phyloP scores from a whole-genome alignment of 148 eudicot genomes.

The Dysphania ambrosioides region DNA sequence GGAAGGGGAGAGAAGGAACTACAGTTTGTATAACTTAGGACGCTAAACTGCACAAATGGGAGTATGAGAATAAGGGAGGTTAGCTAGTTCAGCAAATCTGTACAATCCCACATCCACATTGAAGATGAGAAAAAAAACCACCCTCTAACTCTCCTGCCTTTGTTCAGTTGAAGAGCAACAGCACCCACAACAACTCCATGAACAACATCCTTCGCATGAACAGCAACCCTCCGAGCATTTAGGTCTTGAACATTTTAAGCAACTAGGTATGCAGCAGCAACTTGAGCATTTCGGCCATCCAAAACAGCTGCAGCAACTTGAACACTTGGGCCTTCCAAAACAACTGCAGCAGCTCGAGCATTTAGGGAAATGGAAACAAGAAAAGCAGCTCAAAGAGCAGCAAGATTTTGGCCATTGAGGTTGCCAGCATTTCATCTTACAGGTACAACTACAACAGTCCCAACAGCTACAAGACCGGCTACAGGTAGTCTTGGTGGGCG shows the following conservation, averaged over 20 bases:
- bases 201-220: constrained; percentile 23
- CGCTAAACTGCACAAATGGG: constrained; percentile 28
- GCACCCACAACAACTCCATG: constrained; percentile 30
- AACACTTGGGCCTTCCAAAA: constrained; percentile 12
- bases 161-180: constrained; percentile 20
- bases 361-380: constrained; percentile 37
- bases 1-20: neutral
- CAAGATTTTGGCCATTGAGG: constrained; percentile 42
- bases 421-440: constrained; percentile 37
- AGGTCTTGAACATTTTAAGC: neutral
- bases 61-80: neutral
- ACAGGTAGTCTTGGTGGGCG: constrained; percentile 28
- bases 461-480: constrained; percentile 49
- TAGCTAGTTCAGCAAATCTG: constrained; percentile 22
- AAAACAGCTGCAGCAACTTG: constrained; percentile 30
- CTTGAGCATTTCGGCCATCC: constrained; percentile 31
- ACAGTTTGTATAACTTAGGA: constrained; percentile 12
- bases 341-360: constrained; percentile 32
- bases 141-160: constrained; percentile 17
- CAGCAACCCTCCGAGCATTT: constrained; percentile 20
- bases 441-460: constrained; percentile 42
- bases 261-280: constrained; percentile 14
- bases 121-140: neutral
- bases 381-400: constrained; percentile 31
- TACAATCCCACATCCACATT: constrained; percentile 25